Conservation (phyloP, 805 yeast genomes). For the Candida cerambycidarum region DNA sequence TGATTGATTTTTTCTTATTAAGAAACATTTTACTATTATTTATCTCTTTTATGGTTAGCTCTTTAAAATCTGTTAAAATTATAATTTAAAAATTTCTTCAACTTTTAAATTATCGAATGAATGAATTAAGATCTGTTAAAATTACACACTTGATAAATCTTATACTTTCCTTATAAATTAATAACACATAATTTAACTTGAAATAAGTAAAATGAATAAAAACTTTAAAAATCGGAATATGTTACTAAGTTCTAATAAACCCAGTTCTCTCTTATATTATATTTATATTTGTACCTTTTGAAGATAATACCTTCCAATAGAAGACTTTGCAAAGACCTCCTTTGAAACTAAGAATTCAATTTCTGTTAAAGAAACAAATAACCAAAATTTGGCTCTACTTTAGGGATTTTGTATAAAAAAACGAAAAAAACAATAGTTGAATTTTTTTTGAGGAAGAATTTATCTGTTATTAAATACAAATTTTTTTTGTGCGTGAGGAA, state of each 20-base stretch:
- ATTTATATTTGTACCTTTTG: background rate
- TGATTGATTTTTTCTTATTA: slow-evolving; percentile 25
- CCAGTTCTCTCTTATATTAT: background rate
- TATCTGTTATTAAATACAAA: slow-evolving; percentile 3
- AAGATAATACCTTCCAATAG: background rate
- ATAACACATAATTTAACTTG: slow-evolving; percentile 6
- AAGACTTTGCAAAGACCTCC: slow-evolving; percentile 5
- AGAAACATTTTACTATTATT: slow-evolving; percentile 15
- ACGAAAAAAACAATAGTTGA: slow-evolving; percentile 5
- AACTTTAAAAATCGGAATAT: background rate
- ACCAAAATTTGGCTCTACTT: background rate
- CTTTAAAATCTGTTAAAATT: background rate
- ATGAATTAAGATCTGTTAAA: slow-evolving; percentile 6
- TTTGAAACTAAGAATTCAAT: slow-evolving; percentile 4
- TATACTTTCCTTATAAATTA: background rate
- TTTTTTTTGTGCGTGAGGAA: slow-evolving; percentile 2
- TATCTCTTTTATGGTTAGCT: slow-evolving; percentile 7
- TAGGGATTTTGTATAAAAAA: slow-evolving; percentile 2
- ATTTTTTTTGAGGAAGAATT: slow-evolving; percentile 1
- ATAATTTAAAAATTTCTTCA: background rate
- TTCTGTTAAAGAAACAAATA: slow-evolving; percentile 7
- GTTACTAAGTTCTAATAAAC: background rate
- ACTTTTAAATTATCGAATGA: slow-evolving; percentile 4
- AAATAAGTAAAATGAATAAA: slow-evolving; percentile 3
- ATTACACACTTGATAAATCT: slow-evolving; percentile 2